Base-by-base conservation (phyloP, 306 rosid species). In the Abrus precatorius region DNA sequence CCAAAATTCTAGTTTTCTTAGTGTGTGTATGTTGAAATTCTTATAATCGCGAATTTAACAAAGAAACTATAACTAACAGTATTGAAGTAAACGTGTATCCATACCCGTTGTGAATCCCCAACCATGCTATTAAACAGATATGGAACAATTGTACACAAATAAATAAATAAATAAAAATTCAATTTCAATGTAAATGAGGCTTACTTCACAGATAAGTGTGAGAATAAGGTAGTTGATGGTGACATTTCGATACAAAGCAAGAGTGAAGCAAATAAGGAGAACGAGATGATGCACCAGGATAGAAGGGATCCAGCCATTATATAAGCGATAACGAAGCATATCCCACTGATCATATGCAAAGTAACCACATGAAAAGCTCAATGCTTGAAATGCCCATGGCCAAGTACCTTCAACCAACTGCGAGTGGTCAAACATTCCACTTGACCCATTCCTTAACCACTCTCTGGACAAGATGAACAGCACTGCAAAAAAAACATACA, bases 271-370 rank as follows among this genome's bases (percentile, higher is more conserved):
- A 28, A 93, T 85, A 48, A 95, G 98, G 78, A 93, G 97, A 68
- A 95, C 85, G 53, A 95, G 85, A 85, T 93, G 99, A 83, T 95
- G 99, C 72, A 93, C 73, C 62, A 95, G 86, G 70, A 95, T 91
- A 63, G 98, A 83, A 62, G 98, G 98, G 54, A 95, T 84, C 90
- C 90, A 88, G 52, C 97, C 97, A 76, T 38, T 90, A 77, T 95
- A 93, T 7, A 93, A 81, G 74, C 88, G 83, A 68, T 85, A 80
- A 20, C 20, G 89, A 80, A 95, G 92, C 99, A 95, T 95, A 85
- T 93, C 98, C 93, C 90, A 93, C 85, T 95, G 99, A 82, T 92
- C 99, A 80, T 93, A 93, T 33, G 99, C 99, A 87, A 95, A 95
- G 88, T 95, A 95, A 77, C 98, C 99, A 66, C 97, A 90, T n/a